These are phyloP conservation scores for Aspergillus ostianus DNA, from an alignment of 495 filamentous ascomycete species.

Conservation along the genomic window DNA sequence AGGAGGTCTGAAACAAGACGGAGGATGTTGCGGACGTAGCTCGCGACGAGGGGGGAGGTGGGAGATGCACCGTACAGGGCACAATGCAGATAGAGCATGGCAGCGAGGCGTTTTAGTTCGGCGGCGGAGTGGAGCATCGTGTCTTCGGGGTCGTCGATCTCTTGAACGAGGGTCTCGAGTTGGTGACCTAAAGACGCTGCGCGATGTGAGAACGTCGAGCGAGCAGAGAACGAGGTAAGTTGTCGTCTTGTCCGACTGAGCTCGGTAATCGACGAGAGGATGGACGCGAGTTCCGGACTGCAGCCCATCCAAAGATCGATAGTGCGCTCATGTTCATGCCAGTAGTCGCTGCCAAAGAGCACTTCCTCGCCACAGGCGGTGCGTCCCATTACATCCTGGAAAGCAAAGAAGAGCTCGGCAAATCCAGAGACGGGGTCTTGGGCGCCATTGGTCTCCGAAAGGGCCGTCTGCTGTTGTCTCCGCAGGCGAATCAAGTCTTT, in stretches of 20 bases:
- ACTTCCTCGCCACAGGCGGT: conserved; percentile 44
- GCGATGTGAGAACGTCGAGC: conserved; percentile 25
- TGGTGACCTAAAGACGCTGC: conserved; percentile 30
- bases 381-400: conserved; percentile 49
- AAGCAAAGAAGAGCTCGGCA: conserved; percentile 46
- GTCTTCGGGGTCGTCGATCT: conserved; percentile 33
- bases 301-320: conserved; percentile 49
- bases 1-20: conserved; percentile 35
- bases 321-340: conserved; percentile 34
- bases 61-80: conserved; percentile 40
- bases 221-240: conserved; percentile 23
- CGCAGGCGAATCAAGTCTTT: conserved; percentile 42
- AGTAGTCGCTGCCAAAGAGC: conserved; percentile 43
- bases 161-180: conserved; percentile 36
- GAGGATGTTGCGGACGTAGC: conserved; percentile 37
- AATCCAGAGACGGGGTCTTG: conserved; percentile 35
- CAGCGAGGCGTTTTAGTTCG: conserved; percentile 43
- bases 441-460: conserved; percentile 10
- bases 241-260: conserved; percentile 37
- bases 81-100: conserved; percentile 43
- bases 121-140: conserved; percentile 31
- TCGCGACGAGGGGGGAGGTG: conserved; percentile 34
- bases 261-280: conserved; percentile 43
- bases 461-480: conserved; percentile 24
- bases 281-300: conserved; percentile 40